Evolutionary conservation across 2,329 filamentous ascomycete species (phyloP), one percentile per base, ranked within the genome.

Genomic region (Beauveria sp.): DNA sequence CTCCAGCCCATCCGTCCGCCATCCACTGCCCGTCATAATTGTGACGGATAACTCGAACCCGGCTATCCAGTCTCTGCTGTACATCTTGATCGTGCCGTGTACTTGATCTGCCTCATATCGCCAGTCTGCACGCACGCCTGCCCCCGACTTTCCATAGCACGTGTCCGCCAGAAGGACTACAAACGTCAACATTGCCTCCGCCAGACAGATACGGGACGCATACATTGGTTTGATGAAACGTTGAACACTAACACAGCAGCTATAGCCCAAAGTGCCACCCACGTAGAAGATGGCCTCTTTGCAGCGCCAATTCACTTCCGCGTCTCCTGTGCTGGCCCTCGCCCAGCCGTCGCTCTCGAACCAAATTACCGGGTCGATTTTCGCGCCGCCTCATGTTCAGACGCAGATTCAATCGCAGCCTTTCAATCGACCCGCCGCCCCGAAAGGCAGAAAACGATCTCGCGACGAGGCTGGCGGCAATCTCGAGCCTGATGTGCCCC

Each of bases 391-490:
- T 66, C 73, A 76, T 61, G 20, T 52, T 52, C 37, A 51, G 55
- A 61, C 47, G 83, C 55, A 57, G 14, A 44, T 48, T 10, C 55
- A 62, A 44, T 43, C 46, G 26, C 34, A 53, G 18, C 5, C 55
- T 34, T 16, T 37, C 24, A 41, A 58, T 18, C 28, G 24, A 2
- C 30, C 26, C 7, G 28, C 20, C 16, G 48, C 30, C 24, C 46
- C 50, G 30, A 50, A 84, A 66, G 87, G 89, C 66, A 86, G 88
- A 70, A 92, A 92, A 76, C 86, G 89, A 67, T 90, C 88, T 64
- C 83, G 89, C 70, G 87, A 90, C 68, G 89, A 92, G 72, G 87
- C 89, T 61, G 80, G 81, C 28, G 76, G 81, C 64, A 89, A 90
- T 67, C 84, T 90, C 58, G 83, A 86, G 66, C 80, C 86, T 69